These are phyloP conservation scores for Colletotrichum cereale DNA, from an alignment of 2,329 filamentous ascomycete species.

Conservation along the genomic window DNA sequence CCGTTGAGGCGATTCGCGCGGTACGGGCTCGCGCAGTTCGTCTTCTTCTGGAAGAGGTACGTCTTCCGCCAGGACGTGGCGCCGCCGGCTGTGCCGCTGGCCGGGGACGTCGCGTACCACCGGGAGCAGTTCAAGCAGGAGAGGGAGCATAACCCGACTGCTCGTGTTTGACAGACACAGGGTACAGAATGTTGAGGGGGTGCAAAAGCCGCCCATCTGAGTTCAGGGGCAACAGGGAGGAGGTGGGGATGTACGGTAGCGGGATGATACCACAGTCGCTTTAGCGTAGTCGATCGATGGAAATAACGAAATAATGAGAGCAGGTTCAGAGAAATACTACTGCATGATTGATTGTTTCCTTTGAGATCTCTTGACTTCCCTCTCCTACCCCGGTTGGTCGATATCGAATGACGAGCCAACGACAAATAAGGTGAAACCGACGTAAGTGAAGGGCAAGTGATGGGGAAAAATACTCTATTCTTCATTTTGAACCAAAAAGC, in stretches of 20 bases:
- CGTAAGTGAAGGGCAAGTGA: no score
- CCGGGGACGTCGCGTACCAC: conserved; percentile 2
- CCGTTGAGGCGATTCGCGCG: conserved; percentile 18
- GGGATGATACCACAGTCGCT: not conserved
- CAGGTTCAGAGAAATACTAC: not conserved
- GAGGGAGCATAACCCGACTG: not conserved
- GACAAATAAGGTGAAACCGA: no score
- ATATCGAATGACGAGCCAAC: no score
- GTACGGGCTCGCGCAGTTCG: conserved; percentile 44
- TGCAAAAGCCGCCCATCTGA: not conserved
- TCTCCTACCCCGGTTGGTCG: no score
- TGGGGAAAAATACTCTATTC: not conserved
- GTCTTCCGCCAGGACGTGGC: conserved; percentile 39
- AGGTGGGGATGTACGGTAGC: not conserved
- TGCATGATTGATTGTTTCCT: not conserved
- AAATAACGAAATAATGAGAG: not conserved
- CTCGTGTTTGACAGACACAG: not conserved
- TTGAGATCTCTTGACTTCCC: no score
- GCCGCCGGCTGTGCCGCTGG: conserved; percentile 35
- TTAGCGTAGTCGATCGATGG: not conserved
- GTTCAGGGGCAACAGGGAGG: not conserved
- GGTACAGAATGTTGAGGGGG: no score
- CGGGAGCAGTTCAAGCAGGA: not conserved
- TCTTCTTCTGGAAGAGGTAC: conserved; percentile 44
- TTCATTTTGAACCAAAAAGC: not conserved